Evolutionary conservation across 2,329 filamentous ascomycete genomes (phyloP), one percentile per base, ranked within the genome.

Genomic region (Aspergillus quadricinctus): DNA sequence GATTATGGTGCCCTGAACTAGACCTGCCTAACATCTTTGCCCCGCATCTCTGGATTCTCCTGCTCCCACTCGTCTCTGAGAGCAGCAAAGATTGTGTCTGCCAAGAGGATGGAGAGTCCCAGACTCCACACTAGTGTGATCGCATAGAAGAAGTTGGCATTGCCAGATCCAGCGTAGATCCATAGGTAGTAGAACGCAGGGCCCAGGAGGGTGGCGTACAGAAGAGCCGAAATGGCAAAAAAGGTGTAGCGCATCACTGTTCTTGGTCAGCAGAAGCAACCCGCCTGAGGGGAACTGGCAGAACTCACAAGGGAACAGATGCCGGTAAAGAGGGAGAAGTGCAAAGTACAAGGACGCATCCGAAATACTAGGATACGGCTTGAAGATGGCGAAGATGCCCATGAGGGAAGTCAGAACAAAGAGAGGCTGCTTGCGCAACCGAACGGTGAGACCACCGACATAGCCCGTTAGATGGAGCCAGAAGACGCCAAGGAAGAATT

Each of bases 81-180:
- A 5, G 92, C 86, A 0, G 94, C 92, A 75, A 95, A 97, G 2
- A 96, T 80, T 53, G 91, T 81, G 71, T 99, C 94, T 10, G 90
- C 91, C 6, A 97, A 83, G 29, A 99, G 78, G 60, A 99, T 81
- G 40, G 92, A 92, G 64, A 96, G 81, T 0, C 91, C 94, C 25
- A 99, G 74, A 69, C 91, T 96, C 94, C 94, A 99, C 0, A 99
- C 94, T n/a, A 99, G 78, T 0, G 94, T 99, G 66, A 99, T 97
- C 62, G 94, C 94, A 71, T 99, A 99, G 77, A 99, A 99, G 78
- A 99, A 99, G 72, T 99, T 99, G 57, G 94, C 94, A 68, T 99
- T 99, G 28, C 94, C 94, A 55, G 92, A 96, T 50, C 94, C 94
- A 2, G 94, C 94, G 69, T 97, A 99, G 56, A 99, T 93, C 94